These are phyloP conservation scores for Tolypocladium nubicola DNA, from an alignment of 2,329 filamentous ascomycete species.

Conservation along the genomic window DNA sequence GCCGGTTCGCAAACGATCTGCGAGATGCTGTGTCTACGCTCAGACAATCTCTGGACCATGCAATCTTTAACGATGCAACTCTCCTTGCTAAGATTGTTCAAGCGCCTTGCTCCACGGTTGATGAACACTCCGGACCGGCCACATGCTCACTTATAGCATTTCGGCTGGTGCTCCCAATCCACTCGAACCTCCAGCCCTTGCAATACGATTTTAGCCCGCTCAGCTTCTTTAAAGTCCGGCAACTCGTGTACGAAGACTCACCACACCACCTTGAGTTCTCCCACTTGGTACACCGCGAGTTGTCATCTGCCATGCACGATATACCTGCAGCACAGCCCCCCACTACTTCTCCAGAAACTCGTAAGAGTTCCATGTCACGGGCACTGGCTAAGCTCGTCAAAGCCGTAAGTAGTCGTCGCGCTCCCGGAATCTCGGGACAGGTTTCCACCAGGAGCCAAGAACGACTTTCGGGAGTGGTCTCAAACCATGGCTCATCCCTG, in stretches of 20 bases:
- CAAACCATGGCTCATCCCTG: slow-evolving; percentile 2
- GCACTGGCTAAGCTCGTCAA: neutral
- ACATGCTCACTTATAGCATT: slow-evolving; percentile 38
- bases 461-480: slow-evolving; percentile 1
- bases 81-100: slow-evolving; percentile 31
- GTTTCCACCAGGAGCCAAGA: slow-evolving; percentile 6
- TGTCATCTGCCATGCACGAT: slow-evolving; percentile 23
- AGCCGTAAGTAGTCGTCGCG: neutral
- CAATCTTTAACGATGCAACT: slow-evolving; percentile 33
- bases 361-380: neutral
- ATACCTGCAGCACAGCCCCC: slow-evolving; percentile 6
- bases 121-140: neutral
- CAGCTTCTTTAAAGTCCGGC: slow-evolving; percentile 55
- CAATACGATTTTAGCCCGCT: slow-evolving; percentile 50
- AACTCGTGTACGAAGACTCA: slow-evolving; percentile 43
- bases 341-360: neutral
- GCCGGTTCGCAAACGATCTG: slow-evolving; percentile 34
- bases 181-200: slow-evolving; percentile 38
- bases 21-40: slow-evolving; percentile 29
- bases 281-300: slow-evolving; percentile 50
- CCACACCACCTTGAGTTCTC: slow-evolving; percentile 47
- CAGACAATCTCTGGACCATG: slow-evolving; percentile 29
- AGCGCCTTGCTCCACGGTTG: slow-evolving; percentile 24
- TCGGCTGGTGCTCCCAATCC: slow-evolving; percentile 50
- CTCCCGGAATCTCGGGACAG: neutral